Evolutionary conservation across 2,329 filamentous ascomycete genomes (phyloP).

Genomic region (Graphium sp.): DNA sequence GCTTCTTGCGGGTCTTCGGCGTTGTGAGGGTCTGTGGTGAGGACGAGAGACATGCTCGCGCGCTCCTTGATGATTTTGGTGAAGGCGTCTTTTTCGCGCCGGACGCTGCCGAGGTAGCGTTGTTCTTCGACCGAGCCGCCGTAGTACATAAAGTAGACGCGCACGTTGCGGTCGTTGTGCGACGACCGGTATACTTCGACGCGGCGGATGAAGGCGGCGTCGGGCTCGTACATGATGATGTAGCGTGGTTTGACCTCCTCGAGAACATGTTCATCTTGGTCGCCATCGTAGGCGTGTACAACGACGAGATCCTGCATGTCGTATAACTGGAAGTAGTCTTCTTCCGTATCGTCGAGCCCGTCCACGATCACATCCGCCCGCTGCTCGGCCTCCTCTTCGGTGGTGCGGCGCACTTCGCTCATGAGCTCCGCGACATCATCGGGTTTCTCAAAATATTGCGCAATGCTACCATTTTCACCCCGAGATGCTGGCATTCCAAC

Average conservation of each 20-base stretch:
- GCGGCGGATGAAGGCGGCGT: conserved; percentile 81
- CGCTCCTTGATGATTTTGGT: conserved; percentile 90
- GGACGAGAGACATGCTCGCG: conserved; percentile 77
- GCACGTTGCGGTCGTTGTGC: conserved; percentile 73
- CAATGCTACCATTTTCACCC: conserved; percentile 46
- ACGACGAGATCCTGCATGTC: conserved; percentile 81
- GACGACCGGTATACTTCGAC: conserved; percentile 94
- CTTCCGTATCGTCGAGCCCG: conserved; percentile 79
- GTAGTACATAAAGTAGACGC: conserved; percentile 96
- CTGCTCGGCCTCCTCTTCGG: conserved; percentile 55
- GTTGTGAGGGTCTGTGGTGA: conserved; percentile 56
- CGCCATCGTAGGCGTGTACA: conserved; percentile 85
- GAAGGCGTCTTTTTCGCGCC: conserved; percentile 94
- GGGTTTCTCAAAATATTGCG: conserved; percentile 67
- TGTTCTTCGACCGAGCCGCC: conserved; percentile 91
- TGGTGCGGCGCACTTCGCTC: conserved; percentile 68
- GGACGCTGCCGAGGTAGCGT: conserved; percentile 71
- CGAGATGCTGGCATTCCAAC: conserved; percentile 17
- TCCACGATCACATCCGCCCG: conserved; percentile 63
- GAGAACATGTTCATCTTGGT: conserved; percentile 90
- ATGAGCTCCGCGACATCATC: conserved; percentile 68
- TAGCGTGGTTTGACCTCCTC: conserved; percentile 88
- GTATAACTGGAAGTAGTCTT: conserved; percentile 80
- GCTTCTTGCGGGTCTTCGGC: conserved; percentile 74
- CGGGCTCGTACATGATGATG: conserved; percentile 97